A percentile compares a stretch with the other conserved stretches of the same genome.
Evolutionary conservation across 2,329 filamentous ascomycete species (phyloP).

Genomic region (Aspergillus melleus): DNA sequence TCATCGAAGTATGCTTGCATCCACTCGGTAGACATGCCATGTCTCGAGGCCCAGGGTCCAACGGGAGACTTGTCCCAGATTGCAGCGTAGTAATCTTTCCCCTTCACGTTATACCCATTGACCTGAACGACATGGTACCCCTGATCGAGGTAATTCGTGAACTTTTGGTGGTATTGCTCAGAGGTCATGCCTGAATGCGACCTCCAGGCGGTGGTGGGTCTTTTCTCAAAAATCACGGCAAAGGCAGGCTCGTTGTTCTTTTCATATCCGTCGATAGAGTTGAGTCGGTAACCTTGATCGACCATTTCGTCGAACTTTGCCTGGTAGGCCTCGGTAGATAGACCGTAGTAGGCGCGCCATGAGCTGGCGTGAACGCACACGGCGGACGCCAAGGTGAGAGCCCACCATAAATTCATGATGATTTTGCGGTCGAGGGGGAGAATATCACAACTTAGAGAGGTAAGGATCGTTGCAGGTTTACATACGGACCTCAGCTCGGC

Average conservation of each 20-base stretch:
- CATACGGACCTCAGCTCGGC: neutral
- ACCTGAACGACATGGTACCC: slow-evolving; percentile 16
- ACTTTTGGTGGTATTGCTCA: slow-evolving; percentile 12
- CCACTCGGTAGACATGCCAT: slow-evolving; percentile 6
- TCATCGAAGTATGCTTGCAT: slow-evolving; percentile 8
- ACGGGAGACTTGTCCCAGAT: slow-evolving; percentile 15
- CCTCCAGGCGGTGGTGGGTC: slow-evolving; percentile 4
- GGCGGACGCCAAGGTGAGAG: slow-evolving; percentile 1
- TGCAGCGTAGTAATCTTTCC: slow-evolving; percentile 8
- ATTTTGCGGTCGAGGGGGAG: neutral
- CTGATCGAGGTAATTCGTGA: slow-evolving; percentile 11
- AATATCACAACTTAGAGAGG: neutral
- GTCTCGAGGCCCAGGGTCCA: slow-evolving; percentile 7
- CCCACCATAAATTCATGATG: neutral
- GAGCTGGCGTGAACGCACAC: slow-evolving; percentile 12
- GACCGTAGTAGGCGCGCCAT: slow-evolving; percentile 16
- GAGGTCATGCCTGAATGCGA: slow-evolving; percentile 15
- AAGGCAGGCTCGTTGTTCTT: slow-evolving; percentile 10
- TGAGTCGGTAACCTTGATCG: slow-evolving; percentile 8
- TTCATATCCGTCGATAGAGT: slow-evolving; percentile 14
- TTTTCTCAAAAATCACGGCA: slow-evolving; percentile 16
- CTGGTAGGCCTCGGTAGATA: slow-evolving; percentile 13
- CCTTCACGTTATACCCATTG: slow-evolving; percentile 12
- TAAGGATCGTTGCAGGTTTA: neutral
- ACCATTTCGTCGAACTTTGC: slow-evolving; percentile 11